Conservation (phyloP, 2,329 filamentous ascomycete genomes). For the Pseudocercospora crystallina region DNA sequence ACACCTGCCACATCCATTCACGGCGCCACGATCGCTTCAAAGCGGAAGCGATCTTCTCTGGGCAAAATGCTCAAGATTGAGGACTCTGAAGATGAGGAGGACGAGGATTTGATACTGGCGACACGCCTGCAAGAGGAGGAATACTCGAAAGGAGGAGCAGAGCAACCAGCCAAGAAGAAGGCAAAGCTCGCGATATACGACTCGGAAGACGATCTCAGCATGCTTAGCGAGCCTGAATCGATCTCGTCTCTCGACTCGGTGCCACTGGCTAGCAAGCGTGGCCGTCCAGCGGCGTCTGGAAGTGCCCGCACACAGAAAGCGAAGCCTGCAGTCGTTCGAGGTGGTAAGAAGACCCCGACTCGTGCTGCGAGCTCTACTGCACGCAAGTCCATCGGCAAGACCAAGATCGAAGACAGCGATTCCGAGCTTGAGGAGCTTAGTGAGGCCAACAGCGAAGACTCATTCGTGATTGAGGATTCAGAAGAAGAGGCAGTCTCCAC, state of each 20-base stretch:
- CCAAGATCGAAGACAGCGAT: constrained; percentile 42
- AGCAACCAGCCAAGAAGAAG: constrained; percentile 28
- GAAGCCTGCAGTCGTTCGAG: background rate
- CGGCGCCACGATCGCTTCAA: constrained; percentile 26
- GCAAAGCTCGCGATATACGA: constrained; percentile 29
- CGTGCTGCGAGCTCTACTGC: constrained; percentile 25
- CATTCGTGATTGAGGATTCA: constrained; percentile 31
- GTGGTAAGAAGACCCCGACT: constrained; percentile 22
- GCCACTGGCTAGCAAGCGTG: constrained; percentile 3
- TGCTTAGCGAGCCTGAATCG: constrained; percentile 33
- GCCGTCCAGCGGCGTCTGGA: background rate
- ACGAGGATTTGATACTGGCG: constrained; percentile 33
- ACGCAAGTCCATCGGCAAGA: constrained; percentile 30
- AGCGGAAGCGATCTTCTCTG: constrained; percentile 35
- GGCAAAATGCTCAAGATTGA: constrained; percentile 27
- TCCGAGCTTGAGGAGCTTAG: constrained; percentile 21
- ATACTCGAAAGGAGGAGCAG: constrained; percentile 25
- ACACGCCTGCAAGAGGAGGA: constrained; percentile 38
- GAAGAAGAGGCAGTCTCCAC: constrained; percentile 32
- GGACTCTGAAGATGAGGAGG: constrained; percentile 28
- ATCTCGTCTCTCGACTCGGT: constrained; percentile 24
- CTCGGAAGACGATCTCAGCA: constrained; percentile 31
- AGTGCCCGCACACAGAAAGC: background rate
- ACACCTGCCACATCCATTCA: constrained; percentile 53
- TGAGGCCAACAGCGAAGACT: constrained; percentile 29